Evolutionary conservation across 176 grass and related monocot species (phyloP).

Genomic region (Eragrostis curvula): DNA sequence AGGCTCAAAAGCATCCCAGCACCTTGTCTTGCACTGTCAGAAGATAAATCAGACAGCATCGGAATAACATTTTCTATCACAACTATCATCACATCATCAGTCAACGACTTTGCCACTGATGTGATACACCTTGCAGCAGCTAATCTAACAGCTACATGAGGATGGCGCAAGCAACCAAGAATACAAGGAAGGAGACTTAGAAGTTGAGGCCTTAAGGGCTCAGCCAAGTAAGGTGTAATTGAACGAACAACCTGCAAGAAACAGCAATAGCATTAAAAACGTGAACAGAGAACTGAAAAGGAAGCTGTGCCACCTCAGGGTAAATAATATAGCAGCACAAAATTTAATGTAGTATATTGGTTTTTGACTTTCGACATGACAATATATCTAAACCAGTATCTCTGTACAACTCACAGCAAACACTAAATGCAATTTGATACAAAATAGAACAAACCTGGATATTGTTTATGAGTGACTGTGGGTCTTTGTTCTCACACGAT

Average conservation of each 20-base stretch:
- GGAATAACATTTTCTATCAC: conserved; percentile 93
- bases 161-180: conserved; percentile 78
- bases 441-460: conserved; percentile 77
- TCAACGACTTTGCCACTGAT: conserved; percentile 95
- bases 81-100: conserved; percentile 76
- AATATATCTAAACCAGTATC: conserved; percentile 13
- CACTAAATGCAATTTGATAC: conserved; percentile 8
- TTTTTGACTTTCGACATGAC: not conserved
- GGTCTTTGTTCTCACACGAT: conserved; percentile 83
- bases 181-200: conserved; percentile 89
- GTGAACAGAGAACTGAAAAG: conserved; percentile 1
- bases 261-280: conserved; percentile 26
- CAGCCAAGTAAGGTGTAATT: conserved; percentile 69
- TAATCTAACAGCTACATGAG: conserved; percentile 97
- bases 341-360: conserved; percentile 8
- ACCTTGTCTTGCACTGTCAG: conserved; percentile 92
- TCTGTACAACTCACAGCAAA: conserved; percentile 8
- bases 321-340: not conserved
- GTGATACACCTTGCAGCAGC: conserved; percentile 93
- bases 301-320: not conserved
- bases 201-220: conserved; percentile 71
- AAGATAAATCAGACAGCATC: conserved; percentile 89
- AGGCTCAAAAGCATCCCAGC: conserved; percentile 96
- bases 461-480: conserved; percentile 93
- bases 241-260: conserved; percentile 78